phyloP scores from a whole-genome alignment of 1,139 yeast genomes.

The Pichia sp. region DNA sequence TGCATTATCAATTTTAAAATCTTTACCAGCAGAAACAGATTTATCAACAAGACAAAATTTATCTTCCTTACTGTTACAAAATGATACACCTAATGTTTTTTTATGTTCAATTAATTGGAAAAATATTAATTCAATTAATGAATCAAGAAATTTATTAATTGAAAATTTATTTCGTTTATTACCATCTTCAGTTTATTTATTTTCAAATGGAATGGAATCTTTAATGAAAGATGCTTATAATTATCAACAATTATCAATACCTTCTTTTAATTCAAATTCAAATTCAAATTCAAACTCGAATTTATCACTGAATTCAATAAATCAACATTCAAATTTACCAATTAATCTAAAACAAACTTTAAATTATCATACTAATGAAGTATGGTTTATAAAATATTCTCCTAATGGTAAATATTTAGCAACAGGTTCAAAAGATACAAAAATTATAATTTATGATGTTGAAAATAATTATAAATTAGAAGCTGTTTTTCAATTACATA shows the following conservation, averaged over 20 bases:
- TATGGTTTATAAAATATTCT: slow-evolving; percentile 77
- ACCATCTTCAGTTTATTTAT: slow-evolving; percentile 48
- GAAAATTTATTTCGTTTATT: slow-evolving; percentile 39
- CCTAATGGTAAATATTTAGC: slow-evolving; percentile 72
- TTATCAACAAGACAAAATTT: slow-evolving; percentile 11
- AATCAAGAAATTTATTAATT: slow-evolving; percentile 39
- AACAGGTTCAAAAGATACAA: slow-evolving; percentile 67
- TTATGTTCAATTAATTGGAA: slow-evolving; percentile 28
- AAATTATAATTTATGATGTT: slow-evolving; percentile 63
- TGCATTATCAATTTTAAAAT: slow-evolving; percentile 41
- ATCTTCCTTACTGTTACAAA: slow-evolving; percentile 23
- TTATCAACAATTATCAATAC: slow-evolving; percentile 34
- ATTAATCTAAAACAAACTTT: slow-evolving; percentile 34
- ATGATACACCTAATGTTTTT: slow-evolving; percentile 5
- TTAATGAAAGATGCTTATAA: slow-evolving; percentile 47
- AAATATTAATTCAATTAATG: slow-evolving; percentile 8
- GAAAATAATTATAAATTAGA: slow-evolving; percentile 43
- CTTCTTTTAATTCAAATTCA: neutral
- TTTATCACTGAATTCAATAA: slow-evolving; percentile 2
- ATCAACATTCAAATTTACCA: slow-evolving; percentile 38
- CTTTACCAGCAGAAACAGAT: slow-evolving; percentile 20
- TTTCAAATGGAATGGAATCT: slow-evolving; percentile 44
- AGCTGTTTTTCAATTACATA: slow-evolving; percentile 39
- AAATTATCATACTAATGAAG: slow-evolving; percentile 61
- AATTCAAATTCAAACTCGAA: neutral